Percentiles rank a stretch among this genome's conserved stretches.
These are phyloP conservation scores for Phytophthora capsici DNA, from an alignment of 352 stramenopile species.

Conservation along the genomic window DNA sequence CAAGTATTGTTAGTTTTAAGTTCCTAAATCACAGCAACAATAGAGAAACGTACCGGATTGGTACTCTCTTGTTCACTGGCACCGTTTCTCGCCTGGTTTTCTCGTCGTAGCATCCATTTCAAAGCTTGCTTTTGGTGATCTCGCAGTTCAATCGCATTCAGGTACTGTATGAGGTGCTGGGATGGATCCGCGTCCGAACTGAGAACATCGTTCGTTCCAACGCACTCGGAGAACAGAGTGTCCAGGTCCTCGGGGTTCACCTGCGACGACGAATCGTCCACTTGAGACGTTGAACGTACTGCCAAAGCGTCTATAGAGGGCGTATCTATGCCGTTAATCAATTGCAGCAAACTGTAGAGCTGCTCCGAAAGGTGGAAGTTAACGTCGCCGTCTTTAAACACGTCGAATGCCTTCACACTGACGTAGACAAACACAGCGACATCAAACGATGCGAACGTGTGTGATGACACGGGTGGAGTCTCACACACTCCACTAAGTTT, in stretches of 20 bases:
- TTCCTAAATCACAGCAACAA: neutral
- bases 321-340: constrained; percentile 35
- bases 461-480: constrained; percentile 42
- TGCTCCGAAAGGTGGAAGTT: constrained; percentile 72
- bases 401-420: constrained; percentile 59
- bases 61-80: constrained; percentile 37
- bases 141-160: constrained; percentile 73
- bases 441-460: constrained; percentile 78
- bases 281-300: constrained; percentile 1
- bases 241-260: constrained; percentile 59
- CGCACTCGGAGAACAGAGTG: constrained; percentile 71
- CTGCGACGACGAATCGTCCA: constrained; percentile 22
- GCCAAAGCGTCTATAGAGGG: constrained; percentile 15
- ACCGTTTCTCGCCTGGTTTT: constrained; percentile 46
- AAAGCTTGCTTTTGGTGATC: constrained; percentile 87
- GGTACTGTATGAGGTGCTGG: constrained; percentile 48
- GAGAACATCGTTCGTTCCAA: constrained; percentile 39
- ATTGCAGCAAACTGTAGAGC: constrained; percentile 66
- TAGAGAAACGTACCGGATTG: constrained; percentile 48
- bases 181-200: constrained; percentile 31
- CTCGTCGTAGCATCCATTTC: constrained; percentile 88
- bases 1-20: constrained; percentile 6
- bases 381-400: constrained; percentile 64
- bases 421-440: constrained; percentile 68
- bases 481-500: constrained; percentile 56